Base-by-base conservation (phyloP, 257 asterid species). In the Capsicum pubescens region DNA sequence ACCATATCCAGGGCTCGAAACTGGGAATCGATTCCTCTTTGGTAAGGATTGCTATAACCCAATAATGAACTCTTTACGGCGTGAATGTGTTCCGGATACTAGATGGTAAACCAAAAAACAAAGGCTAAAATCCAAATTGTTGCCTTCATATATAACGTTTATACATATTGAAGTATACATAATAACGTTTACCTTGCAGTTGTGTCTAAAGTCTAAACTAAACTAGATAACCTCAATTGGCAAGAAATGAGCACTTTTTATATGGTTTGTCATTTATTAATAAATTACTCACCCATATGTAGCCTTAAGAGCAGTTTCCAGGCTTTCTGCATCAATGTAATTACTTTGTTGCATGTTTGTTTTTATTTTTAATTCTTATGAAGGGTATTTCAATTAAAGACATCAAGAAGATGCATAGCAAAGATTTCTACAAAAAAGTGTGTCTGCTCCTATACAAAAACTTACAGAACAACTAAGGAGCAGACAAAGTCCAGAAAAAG, bases 311-410 rank as follows among this genome's bases (percentile, higher is more conserved):
- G 50, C 81, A 52, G 64, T 77, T 74, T 15, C 64, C 32, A 50
- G 80, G 60, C 80, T 74, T 74, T 74, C 57, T 50, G 60, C 60
- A 74, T 74, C 82, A 12, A 9, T 32, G 13, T 76, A 55, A 76
- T 21, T 52, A 52, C 63, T 21, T 21, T 2, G 21, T 26, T 50
- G 54, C 77, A 68, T 36, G 52, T 68, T 68, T 15, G 54, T 68
- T 68, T 59, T 2, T 15, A 12, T 35, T 12, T 26, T 66, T 66
- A 26, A 66, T 32, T 68, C 15, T 68, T 67, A 67, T 67, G 76
- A 35, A 70, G 5, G 35, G 79, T 70, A 42, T 17, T 42, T 68
- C 26, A 36, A 36, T 36, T 3, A 36, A 68, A 39, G 52, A 52
- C 76, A 7, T 68, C 76, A 68, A 14, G 52, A 36, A 8, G 44